Percentiles rank a stretch among this genome's conserved stretches.
Evolutionary conservation across 352 stramenopile genomes (phyloP).

Genomic region (Peronosclerospora sorghi): DNA sequence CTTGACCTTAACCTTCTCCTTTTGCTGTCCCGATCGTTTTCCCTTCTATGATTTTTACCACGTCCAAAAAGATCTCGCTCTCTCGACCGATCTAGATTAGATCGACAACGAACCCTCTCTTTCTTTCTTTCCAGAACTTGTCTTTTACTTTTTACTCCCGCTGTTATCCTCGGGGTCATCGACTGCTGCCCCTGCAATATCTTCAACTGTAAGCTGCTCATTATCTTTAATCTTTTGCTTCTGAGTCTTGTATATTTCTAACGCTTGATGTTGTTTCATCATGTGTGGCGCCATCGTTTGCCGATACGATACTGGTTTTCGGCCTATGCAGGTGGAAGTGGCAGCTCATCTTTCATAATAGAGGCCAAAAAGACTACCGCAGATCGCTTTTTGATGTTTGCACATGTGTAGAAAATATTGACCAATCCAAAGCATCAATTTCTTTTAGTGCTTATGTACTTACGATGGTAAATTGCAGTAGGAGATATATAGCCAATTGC

Average conservation of each 20-base stretch:
- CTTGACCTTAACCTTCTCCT: conserved; percentile 26
- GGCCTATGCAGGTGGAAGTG: conserved; percentile 42
- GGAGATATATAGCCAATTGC: too few species aligned
- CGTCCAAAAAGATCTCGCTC: conserved; percentile 16
- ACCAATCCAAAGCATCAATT: conserved; percentile 5
- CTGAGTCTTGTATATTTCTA: conserved; percentile 1
- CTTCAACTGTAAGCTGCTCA: conserved; percentile 50
- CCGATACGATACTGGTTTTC: conserved; percentile 74
- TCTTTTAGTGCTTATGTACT: too few species aligned
- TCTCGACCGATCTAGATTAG: conserved; percentile 8
- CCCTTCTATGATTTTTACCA: conserved; percentile 17
- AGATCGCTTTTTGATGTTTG: conserved; percentile 50
- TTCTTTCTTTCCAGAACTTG: conserved; percentile 4
- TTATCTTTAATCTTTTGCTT: conserved; percentile 43
- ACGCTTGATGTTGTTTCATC: conserved; percentile 13
- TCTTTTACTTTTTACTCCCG: neutral
- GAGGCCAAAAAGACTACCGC: conserved; percentile 35
- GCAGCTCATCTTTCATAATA: conserved; percentile 58
- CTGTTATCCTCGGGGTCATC: conserved; percentile 20
- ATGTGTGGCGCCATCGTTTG: conserved; percentile 63
- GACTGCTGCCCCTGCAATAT: conserved; percentile 39
- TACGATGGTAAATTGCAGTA: too few species aligned
- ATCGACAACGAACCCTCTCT: conserved; percentile 7
- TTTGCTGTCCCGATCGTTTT: conserved; percentile 18
- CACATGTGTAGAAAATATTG: neutral